Conservation (phyloP, 177 flowering plant species). For the Vitis hybrid region DNA sequence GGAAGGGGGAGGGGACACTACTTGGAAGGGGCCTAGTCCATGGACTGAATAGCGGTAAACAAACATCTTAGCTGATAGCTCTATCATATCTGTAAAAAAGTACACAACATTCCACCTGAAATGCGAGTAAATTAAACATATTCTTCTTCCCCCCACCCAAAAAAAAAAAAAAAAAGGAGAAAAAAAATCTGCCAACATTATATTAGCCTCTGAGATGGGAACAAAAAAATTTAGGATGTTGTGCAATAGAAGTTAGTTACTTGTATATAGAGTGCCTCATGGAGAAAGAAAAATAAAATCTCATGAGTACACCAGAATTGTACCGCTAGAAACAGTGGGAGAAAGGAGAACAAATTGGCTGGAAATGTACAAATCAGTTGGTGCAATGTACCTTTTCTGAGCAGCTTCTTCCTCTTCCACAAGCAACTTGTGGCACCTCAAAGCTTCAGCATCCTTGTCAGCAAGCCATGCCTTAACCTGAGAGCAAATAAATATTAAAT, state of each 20-base stretch:
- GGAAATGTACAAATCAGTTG: background rate
- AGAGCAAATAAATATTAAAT: background rate
- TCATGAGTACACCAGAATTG: background rate
- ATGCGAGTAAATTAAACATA: no score
- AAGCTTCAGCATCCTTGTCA: constrained; percentile 88
- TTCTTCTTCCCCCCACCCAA: background rate
- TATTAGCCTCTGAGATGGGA: no score
- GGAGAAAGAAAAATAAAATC: background rate
- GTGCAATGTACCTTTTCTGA: constrained; percentile 56
- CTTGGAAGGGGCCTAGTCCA: no score
- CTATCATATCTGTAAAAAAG: no score
- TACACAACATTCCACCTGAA: no score
- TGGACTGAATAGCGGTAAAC: no score
- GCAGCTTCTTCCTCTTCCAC: constrained; percentile 97
- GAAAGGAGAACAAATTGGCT: background rate
- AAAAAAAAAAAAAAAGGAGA: background rate
- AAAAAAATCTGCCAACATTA: background rate
- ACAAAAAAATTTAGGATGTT: no score
- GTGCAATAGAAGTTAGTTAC: no score
- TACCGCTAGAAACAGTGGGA: background rate
- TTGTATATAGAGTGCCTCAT: no score
- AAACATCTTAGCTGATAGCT: no score
- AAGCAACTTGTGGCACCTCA: constrained; percentile 84
- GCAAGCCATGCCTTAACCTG: constrained; percentile 86
- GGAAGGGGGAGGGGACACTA: no score